Conservation (phyloP, 148 eudicot species). For the Fagopyrum tataricum region DNA sequence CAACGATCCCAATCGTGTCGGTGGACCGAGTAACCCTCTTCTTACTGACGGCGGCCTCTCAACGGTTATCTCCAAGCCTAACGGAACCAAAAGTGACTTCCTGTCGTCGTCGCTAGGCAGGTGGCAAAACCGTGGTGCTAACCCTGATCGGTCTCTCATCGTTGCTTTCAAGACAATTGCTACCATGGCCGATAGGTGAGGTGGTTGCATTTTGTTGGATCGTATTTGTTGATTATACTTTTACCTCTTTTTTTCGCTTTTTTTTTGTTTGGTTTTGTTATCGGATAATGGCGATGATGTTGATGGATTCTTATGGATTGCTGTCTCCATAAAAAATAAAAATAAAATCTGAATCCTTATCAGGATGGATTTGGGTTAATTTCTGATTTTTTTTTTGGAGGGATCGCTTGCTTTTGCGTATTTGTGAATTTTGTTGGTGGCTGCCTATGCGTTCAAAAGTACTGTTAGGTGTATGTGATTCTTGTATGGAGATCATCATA, state of each 20-base stretch:
- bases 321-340: not conserved
- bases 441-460: not conserved
- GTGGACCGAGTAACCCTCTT: constrained; percentile 45
- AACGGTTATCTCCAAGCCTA: constrained; percentile 40
- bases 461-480: not conserved
- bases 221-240: not conserved
- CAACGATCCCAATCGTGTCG: constrained; percentile 51
- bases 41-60: constrained; percentile 37
- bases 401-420: not conserved
- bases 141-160: constrained; percentile 43
- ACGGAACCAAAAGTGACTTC: constrained; percentile 35
- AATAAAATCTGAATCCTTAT: too few relatives aligned
- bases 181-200: constrained; percentile 44
- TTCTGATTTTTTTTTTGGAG: not conserved
- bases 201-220: not conserved
- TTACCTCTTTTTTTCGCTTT: not conserved
- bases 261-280: not conserved
- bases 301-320: constrained; percentile 8
- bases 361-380: not conserved
- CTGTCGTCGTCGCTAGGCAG: constrained; percentile 31
- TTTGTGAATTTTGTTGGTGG: not conserved
- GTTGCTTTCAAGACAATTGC: constrained; percentile 46
- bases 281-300: not conserved
- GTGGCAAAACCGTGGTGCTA: constrained; percentile 46
- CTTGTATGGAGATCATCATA: not conserved